Conservation (phyloP, 2,329 filamentous ascomycete species). For the Apiospora hydei region DNA sequence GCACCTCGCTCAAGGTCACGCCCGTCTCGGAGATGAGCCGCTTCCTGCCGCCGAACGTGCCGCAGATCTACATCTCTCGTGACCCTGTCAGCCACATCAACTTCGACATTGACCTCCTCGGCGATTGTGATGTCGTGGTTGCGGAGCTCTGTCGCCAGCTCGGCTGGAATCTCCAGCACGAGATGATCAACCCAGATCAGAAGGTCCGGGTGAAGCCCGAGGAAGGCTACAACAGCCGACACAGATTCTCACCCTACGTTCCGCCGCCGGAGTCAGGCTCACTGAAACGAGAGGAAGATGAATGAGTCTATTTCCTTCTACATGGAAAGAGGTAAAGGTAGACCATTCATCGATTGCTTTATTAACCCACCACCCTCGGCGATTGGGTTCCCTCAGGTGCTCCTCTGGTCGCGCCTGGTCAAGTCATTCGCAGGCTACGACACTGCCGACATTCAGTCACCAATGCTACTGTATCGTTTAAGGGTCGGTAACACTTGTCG, state of each 20-base stretch:
- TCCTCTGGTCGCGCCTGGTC: background rate
- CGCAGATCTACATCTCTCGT: conserved; percentile 89
- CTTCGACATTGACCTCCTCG: conserved; percentile 96
- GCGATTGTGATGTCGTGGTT: conserved; percentile 91
- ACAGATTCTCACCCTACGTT: conserved; percentile 45
- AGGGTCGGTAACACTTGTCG: background rate
- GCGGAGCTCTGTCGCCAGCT: conserved; percentile 83
- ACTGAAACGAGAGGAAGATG: conserved; percentile 18
- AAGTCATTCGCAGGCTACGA: background rate
- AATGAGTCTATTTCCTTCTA: background rate
- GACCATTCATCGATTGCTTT: background rate
- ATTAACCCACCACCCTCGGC: background rate
- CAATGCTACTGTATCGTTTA: background rate
- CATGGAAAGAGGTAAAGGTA: background rate
- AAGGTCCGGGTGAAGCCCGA: conserved; percentile 61
- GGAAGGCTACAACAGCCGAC: conserved; percentile 54
- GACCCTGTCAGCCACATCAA: conserved; percentile 88
- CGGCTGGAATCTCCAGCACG: conserved; percentile 81
- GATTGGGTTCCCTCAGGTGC: background rate
- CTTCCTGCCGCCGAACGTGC: conserved; percentile 78
- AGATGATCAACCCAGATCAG: conserved; percentile 79
- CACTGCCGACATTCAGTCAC: background rate
- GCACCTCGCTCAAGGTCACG: conserved; percentile 93
- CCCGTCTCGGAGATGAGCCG: conserved; percentile 92
- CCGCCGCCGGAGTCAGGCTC: conserved; percentile 6